Percentiles rank a stretch among this genome's conserved stretches.
phyloP scores from a whole-genome alignment of 805 yeast species.

The Grigorovia transvaalensis region DNA sequence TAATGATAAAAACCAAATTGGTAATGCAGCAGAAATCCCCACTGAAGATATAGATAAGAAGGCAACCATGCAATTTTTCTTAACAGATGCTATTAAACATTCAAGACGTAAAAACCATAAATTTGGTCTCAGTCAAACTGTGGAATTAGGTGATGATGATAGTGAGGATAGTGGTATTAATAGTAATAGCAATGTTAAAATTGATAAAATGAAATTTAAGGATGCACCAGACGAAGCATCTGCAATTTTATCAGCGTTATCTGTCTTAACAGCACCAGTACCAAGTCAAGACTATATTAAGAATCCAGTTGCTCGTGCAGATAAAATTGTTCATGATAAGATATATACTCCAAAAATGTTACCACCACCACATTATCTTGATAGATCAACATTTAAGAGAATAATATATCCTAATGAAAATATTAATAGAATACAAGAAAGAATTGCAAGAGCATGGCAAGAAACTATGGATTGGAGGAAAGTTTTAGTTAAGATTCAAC shows the following conservation, averaged over 20 bases:
- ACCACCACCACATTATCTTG: constrained; percentile 42
- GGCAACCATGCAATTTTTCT: constrained; percentile 20
- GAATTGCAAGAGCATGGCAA: constrained; percentile 82
- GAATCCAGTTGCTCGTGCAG: constrained; percentile 55
- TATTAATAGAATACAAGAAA: constrained; percentile 39
- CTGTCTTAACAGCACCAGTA: constrained; percentile 67
- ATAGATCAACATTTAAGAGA: constrained; percentile 19
- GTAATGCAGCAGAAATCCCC: constrained; percentile 16
- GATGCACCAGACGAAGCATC: constrained; percentile 60
- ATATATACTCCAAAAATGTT: constrained; percentile 55
- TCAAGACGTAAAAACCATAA: constrained; percentile 10
- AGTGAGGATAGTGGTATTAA: constrained; percentile 1
- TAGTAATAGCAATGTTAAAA: constrained; percentile 1
- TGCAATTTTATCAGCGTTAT: constrained; percentile 66
- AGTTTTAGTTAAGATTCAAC: constrained; percentile 69
- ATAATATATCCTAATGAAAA: constrained; percentile 26
- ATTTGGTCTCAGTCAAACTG: constrained; percentile 20
- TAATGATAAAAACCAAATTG: not conserved
- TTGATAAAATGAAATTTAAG: constrained; percentile 18
- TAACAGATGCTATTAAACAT: constrained; percentile 18
- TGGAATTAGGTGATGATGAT: constrained; percentile 1
- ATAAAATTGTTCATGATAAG: constrained; percentile 73
- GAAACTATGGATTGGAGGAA: constrained; percentile 77
- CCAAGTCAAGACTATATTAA: constrained; percentile 60
- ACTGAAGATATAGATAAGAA: constrained; percentile 17